Conservation (phyloP, 257 asterid species). For the Verbascum thapsus region DNA sequence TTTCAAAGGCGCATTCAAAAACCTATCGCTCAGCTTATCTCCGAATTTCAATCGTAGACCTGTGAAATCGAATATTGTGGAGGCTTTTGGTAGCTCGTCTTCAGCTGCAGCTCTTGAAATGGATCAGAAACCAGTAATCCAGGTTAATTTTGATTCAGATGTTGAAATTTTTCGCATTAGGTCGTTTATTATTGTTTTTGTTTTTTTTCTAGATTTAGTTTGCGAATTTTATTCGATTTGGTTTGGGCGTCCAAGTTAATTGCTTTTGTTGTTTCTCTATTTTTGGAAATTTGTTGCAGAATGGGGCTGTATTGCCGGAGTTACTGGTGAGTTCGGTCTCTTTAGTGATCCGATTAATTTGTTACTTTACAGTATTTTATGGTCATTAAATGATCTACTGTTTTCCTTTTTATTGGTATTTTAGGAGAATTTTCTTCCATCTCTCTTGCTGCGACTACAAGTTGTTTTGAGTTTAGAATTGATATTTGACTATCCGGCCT, state of each 20-base stretch:
- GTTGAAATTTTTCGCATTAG: not conserved
- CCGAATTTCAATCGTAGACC: conserved; percentile 36
- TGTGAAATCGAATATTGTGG: conserved; percentile 31
- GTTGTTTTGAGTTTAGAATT: not conserved
- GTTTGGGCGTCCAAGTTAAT: conserved; percentile 4
- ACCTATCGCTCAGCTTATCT: conserved; percentile 35
- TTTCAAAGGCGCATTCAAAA: conserved; percentile 23
- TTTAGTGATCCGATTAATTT: not conserved
- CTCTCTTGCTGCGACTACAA: not conserved
- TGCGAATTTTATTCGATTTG: not conserved
- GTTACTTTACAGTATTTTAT: not conserved
- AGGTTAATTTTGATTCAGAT: conserved; percentile 38
- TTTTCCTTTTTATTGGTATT: not conserved
- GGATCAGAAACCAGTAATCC: conserved; percentile 51
- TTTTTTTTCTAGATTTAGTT: not conserved
- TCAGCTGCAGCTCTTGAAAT: conserved; percentile 55
- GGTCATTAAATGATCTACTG: not conserved
- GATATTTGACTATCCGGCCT: not conserved
- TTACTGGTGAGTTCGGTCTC: conserved; percentile 61
- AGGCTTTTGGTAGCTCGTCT: conserved; percentile 42
- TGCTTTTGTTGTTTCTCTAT: conserved; percentile 8
- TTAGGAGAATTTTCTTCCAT: not conserved
- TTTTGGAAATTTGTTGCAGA: conserved; percentile 49
- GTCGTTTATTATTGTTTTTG: not conserved
- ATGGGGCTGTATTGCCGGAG: conserved; percentile 74